A percentile compares a stretch with the other conserved stretches of the same genome.
These are phyloP conservation scores for Hymenoscyphus fructigenus DNA, from an alignment of 2,329 filamentous ascomycete species.

Conservation along the genomic window DNA sequence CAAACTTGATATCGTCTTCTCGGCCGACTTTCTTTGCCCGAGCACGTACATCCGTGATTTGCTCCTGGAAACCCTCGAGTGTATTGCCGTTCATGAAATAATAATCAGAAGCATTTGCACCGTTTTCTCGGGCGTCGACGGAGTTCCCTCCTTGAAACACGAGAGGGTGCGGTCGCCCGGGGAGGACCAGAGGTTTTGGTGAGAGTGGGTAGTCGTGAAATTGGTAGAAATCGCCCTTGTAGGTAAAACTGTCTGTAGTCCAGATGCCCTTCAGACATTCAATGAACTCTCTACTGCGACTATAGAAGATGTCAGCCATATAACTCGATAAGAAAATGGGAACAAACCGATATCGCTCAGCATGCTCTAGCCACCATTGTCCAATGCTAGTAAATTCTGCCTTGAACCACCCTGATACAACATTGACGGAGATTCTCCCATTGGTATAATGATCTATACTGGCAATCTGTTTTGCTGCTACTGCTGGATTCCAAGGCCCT, in stretches of 20 bases:
- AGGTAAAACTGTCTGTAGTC: slow-evolving; percentile 50
- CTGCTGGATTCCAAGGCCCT: slow-evolving; percentile 50
- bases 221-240: slow-evolving; percentile 52
- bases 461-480: slow-evolving; percentile 54
- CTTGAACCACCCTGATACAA: slow-evolving; percentile 55
- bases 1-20: slow-evolving; percentile 47
- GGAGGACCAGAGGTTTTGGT: slow-evolving; percentile 47
- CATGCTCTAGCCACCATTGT: slow-evolving; percentile 55
- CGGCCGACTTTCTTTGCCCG: slow-evolving; percentile 46
- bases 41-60: slow-evolving; percentile 50
- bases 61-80: slow-evolving; percentile 49
- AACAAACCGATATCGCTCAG: slow-evolving; percentile 46
- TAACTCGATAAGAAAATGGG: neutral
- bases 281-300: slow-evolving; percentile 50
- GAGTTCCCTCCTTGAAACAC: slow-evolving; percentile 55
- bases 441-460: slow-evolving; percentile 52
- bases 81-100: slow-evolving; percentile 60
- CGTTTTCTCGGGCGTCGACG: slow-evolving; percentile 50
- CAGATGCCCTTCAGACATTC: slow-evolving; percentile 51
- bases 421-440: slow-evolving; percentile 52
- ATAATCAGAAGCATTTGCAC: slow-evolving; percentile 48
- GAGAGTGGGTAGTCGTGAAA: slow-evolving; percentile 50
- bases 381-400: slow-evolving; percentile 51
- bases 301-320: slow-evolving; percentile 2
- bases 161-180: slow-evolving; percentile 48